Conservation (phyloP, 352 stramenopile species). For the Phytopythium kandeliae region DNA sequence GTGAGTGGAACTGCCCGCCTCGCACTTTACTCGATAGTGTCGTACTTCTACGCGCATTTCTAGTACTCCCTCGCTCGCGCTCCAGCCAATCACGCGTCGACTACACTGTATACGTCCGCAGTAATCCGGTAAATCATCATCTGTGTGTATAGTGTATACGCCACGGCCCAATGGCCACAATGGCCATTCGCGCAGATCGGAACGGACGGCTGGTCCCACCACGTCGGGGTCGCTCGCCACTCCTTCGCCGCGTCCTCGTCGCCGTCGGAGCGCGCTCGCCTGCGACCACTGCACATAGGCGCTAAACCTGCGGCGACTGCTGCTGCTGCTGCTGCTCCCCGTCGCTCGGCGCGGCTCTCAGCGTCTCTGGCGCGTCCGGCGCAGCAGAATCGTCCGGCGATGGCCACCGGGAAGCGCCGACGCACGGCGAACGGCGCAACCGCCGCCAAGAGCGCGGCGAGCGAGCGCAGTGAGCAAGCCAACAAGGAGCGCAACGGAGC, state of each 20-base stretch:
- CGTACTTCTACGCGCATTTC: neutral
- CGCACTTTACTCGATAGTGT: no score
- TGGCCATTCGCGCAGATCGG: no score
- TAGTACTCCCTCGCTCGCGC: neutral
- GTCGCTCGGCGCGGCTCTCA: neutral
- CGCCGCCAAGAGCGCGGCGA: neutral
- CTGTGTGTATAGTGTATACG: no score
- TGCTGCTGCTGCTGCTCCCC: no score
- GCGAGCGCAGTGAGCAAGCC: constrained; percentile 10
- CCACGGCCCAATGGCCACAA: no score
- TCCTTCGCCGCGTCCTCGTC: neutral
- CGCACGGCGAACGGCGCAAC: constrained; percentile 11
- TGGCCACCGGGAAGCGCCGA: constrained; percentile 36
- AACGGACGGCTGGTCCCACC: neutral
- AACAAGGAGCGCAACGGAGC: neutral
- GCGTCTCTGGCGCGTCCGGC: neutral
- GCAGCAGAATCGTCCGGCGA: constrained; percentile 3
- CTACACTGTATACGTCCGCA: no score
- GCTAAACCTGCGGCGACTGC: no score
- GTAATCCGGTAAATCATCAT: no score
- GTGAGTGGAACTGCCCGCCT: neutral
- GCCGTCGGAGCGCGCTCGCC: neutral
- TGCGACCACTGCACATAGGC: neutral
- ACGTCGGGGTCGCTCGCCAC: neutral
- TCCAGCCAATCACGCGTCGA: no score